phyloP scores from a whole-genome alignment of 2,329 filamentous ascomycete species.

The Penicillium oxalicum region DNA sequence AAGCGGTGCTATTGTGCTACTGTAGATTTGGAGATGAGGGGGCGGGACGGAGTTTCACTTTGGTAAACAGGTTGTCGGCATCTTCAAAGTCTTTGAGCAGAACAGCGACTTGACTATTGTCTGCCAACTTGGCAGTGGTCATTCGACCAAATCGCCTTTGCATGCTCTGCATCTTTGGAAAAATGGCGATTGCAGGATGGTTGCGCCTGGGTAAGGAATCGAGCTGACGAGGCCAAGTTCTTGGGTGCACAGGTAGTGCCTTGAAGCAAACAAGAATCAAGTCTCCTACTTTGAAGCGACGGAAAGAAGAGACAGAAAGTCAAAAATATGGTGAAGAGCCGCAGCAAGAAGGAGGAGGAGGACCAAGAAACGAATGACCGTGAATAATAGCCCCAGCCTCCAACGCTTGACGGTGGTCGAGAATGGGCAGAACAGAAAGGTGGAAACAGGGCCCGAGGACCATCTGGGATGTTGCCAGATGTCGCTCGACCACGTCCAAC shows the following conservation, averaged over 20 bases:
- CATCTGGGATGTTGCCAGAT: not conserved
- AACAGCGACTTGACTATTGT: conserved; percentile 69
- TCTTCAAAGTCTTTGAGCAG: conserved; percentile 76
- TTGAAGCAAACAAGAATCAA: not conserved
- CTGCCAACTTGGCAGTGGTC: conserved; percentile 63
- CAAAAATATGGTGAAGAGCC: not conserved
- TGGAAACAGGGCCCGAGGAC: too few relatives aligned
- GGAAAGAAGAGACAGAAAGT: too few relatives aligned
- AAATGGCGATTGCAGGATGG: conserved; percentile 1
- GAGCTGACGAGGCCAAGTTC: not conserved
- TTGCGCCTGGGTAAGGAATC: not conserved
- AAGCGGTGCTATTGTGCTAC: conserved; percentile 16
- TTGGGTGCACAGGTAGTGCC: not conserved
- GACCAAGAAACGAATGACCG: too few relatives aligned
- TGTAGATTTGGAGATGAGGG: conserved; percentile 8
- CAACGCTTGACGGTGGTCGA: too few relatives aligned
- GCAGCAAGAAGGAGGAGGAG: not conserved
- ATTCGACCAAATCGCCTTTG: conserved; percentile 65
- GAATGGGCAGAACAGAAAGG: too few relatives aligned
- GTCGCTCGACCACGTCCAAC: not conserved
- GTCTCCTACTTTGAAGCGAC: not conserved
- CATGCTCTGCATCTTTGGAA: conserved; percentile 43
- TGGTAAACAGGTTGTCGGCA: conserved; percentile 66
- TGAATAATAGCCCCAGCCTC: too few relatives aligned
- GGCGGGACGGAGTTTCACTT: conserved; percentile 44